These are phyloP conservation scores for Mycogone perniciosa DNA, from an alignment of 2,329 filamentous ascomycete genomes.

Conservation along the genomic window DNA sequence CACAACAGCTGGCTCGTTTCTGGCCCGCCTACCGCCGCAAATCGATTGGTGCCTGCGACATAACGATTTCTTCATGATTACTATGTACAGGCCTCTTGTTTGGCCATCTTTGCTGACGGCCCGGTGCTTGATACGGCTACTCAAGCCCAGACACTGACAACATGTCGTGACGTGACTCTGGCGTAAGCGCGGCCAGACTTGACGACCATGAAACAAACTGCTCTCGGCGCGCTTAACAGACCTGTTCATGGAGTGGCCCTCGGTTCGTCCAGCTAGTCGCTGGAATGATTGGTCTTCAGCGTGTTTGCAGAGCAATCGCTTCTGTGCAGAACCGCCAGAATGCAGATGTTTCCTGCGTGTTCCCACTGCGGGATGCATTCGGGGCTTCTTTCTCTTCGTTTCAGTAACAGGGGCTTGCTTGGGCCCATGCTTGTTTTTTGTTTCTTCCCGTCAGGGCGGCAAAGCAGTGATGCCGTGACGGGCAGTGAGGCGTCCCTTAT, in stretches of 20 bases:
- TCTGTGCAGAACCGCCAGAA: no score
- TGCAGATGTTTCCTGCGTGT: slow-evolving; percentile 2
- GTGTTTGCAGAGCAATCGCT: neutral
- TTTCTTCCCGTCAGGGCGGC: slow-evolving; percentile 5
- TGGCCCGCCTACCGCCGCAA: slow-evolving; percentile 3
- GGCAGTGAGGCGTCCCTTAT: neutral
- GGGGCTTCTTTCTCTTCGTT: slow-evolving; percentile 1
- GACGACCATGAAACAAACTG: slow-evolving; percentile 11
- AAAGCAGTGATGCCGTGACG: slow-evolving; percentile 4
- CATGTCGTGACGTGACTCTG: neutral
- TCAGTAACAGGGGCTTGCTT: slow-evolving; percentile 1
- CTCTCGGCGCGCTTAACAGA: slow-evolving; percentile 8
- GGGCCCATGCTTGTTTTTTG: neutral
- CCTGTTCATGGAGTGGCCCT: neutral
- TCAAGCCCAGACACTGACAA: no score
- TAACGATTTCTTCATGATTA: neutral
- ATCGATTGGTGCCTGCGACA: slow-evolving; percentile 4
- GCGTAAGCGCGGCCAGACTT: slow-evolving; percentile 7
- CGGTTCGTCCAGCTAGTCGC: neutral
- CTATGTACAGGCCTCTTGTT: neutral
- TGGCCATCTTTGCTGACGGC: neutral
- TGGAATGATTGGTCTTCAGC: slow-evolving; percentile 6
- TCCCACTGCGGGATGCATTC: neutral
- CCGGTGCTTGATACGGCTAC: no score
- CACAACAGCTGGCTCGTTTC: slow-evolving; percentile 2